phyloP scores from a whole-genome alignment of 106 monocot genomes.

The Alisma plantagoaquatica region DNA sequence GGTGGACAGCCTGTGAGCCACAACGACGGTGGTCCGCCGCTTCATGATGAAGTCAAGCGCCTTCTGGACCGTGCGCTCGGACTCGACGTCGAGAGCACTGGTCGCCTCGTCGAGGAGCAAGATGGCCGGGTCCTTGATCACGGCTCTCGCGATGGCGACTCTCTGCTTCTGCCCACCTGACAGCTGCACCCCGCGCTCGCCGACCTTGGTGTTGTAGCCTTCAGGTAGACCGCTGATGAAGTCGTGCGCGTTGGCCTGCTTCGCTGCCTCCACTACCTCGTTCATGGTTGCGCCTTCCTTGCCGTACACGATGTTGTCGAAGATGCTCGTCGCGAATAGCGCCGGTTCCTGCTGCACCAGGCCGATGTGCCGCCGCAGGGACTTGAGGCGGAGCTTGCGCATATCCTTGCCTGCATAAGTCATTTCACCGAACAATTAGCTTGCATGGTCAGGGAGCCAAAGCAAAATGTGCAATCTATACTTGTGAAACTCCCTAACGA shows the following conservation, averaged over 20 bases:
- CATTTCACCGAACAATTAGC: background rate
- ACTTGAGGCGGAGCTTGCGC: conserved; percentile 60
- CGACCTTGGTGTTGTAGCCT: conserved; percentile 58
- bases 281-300: conserved; percentile 66
- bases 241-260: conserved; percentile 86
- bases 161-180: conserved; percentile 29
- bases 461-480: background rate
- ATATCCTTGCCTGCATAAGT: conserved; percentile 55
- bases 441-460: background rate
- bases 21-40: conserved; percentile 17
- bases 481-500: background rate
- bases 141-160: conserved; percentile 20
- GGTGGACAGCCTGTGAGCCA: conserved; percentile 26
- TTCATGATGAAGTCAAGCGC: conserved; percentile 19
- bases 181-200: conserved; percentile 23
- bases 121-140: conserved; percentile 17
- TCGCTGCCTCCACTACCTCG: conserved; percentile 78
- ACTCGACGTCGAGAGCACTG: conserved; percentile 23
- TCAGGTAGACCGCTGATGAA: conserved; percentile 86
- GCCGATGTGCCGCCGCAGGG: conserved; percentile 66
- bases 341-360: conserved; percentile 94
- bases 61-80: conserved; percentile 20
- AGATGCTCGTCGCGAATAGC: conserved; percentile 74
- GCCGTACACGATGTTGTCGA: conserved; percentile 85
- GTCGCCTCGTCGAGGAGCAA: conserved; percentile 27